Percentiles rank a stretch among this genome's conserved stretches.
These are phyloP conservation scores for Penicillium sp. DNA, from an alignment of 2,329 filamentous ascomycete species.

Conservation along the genomic window DNA sequence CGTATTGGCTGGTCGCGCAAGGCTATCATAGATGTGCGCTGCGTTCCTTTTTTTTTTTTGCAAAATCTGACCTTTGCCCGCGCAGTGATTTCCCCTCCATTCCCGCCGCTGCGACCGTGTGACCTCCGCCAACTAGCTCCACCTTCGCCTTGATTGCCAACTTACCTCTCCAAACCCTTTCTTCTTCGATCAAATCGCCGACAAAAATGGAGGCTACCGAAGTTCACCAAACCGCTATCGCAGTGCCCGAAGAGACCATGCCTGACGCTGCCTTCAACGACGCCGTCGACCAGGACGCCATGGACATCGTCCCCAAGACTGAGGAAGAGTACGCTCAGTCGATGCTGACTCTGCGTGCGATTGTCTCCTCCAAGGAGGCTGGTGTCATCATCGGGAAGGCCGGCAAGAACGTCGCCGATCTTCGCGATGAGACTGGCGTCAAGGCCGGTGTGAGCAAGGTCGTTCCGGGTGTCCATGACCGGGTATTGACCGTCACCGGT, in stretches of 20 bases:
- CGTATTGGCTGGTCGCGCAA: background rate
- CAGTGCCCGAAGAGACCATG: conserved; percentile 59
- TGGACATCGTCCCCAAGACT: conserved; percentile 77
- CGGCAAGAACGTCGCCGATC: conserved; percentile 95
- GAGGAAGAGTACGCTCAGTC: conserved; percentile 95
- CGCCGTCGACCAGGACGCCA: conserved; percentile 61
- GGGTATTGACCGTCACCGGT: conserved; percentile 91
- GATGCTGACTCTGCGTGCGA: conserved; percentile 89
- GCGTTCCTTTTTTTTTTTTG: conserved; percentile 11
- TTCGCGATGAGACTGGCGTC: conserved; percentile 95
- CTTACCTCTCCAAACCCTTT: conserved; percentile 19
- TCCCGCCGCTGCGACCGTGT: conserved; percentile 17
- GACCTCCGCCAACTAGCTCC: conserved; percentile 5
- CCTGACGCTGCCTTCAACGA: conserved; percentile 58
- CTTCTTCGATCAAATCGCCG: conserved; percentile 11
- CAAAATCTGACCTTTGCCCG: conserved; percentile 9
- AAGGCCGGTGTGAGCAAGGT: conserved; percentile 99
- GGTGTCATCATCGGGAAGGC: conserved; percentile 99
- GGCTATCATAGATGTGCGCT: background rate
- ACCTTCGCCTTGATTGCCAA: conserved; percentile 15
- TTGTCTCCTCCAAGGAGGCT: conserved; percentile 97
- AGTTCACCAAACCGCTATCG: conserved; percentile 51
- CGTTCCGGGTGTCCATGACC: conserved; percentile 93
- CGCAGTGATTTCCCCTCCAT: conserved; percentile 10
- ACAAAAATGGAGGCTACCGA: conserved; percentile 59